Conservation (phyloP, 164 flowering plant species). For the Aristolochia contorta region DNA sequence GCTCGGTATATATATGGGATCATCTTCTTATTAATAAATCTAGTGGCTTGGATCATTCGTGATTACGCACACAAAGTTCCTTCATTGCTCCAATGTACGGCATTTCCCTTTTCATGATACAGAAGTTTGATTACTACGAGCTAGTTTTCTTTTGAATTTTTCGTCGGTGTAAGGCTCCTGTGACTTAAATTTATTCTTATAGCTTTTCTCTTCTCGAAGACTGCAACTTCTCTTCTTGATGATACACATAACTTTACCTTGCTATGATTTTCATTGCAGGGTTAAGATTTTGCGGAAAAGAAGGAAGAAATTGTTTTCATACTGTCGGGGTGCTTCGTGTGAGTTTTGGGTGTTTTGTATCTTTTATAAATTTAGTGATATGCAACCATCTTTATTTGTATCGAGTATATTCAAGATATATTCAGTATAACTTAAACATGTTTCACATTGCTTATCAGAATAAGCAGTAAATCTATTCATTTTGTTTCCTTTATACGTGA, state of each 20-base stretch:
- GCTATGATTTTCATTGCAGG: constrained; percentile 32
- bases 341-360: constrained; percentile 91
- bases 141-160: no score
- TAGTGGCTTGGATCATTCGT: constrained; percentile 69
- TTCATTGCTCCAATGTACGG: constrained; percentile 40
- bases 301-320: constrained; percentile 47
- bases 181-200: no score
- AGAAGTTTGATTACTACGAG: no score
- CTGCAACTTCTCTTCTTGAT: not conserved
- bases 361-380: constrained; percentile 16
- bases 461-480: not conserved
- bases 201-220: no score
- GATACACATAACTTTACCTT: not conserved
- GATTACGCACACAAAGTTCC: constrained; percentile 58
- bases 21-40: constrained; percentile 51
- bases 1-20: constrained; percentile 65
- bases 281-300: constrained; percentile 50
- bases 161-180: no score
- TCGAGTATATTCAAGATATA: no score
- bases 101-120: no score
- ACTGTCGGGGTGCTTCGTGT: constrained; percentile 86
- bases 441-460: not conserved
- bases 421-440: no score
- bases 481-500: not conserved
- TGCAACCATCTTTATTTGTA: no score